Evolutionary conservation across 108 stramenopile genomes (phyloP).

Genomic region (Cylindrotheca closterium): DNA sequence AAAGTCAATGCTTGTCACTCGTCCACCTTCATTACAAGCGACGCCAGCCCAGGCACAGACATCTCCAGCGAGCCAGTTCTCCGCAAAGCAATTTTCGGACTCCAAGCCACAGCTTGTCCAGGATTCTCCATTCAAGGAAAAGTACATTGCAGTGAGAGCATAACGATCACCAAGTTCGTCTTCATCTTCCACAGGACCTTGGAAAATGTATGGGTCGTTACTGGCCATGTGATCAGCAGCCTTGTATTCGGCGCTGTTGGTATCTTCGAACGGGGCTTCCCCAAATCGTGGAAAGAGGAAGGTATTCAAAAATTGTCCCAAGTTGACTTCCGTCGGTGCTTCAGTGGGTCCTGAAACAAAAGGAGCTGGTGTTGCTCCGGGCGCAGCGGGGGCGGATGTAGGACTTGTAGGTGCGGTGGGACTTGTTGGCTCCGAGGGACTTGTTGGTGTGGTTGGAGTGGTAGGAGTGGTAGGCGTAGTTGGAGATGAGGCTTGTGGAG

Average conservation of each 20-base stretch:
- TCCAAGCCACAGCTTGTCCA: conserved; percentile 11
- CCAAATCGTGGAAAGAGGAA: background rate
- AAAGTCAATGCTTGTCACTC: background rate
- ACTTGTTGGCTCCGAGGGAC: background rate
- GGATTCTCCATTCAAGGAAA: conserved; percentile 17
- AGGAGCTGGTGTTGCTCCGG: background rate
- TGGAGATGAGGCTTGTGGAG: background rate
- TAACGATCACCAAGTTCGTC: conserved; percentile 26
- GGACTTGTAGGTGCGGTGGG: background rate
- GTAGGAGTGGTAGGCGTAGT: background rate
- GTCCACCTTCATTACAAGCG: background rate
- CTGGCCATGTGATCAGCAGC: conserved; percentile 47
- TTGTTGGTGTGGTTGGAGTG: background rate
- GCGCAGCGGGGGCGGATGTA: background rate
- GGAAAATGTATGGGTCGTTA: conserved; percentile 8
- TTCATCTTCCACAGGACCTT: background rate
- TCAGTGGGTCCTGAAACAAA: too few relatives aligned
- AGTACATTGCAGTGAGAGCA: conserved; percentile 36
- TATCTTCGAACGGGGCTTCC: background rate
- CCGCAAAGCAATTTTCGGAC: background rate
- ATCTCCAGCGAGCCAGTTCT: background rate
- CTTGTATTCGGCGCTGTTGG: conserved; percentile 22
- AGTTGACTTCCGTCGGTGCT: background rate
- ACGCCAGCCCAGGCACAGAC: background rate
- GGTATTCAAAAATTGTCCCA: background rate